Percentiles rank a stretch among this genome's conserved stretches.
phyloP scores from a whole-genome alignment of 2,329 filamentous ascomycete genomes.

The Phoma sp. region DNA sequence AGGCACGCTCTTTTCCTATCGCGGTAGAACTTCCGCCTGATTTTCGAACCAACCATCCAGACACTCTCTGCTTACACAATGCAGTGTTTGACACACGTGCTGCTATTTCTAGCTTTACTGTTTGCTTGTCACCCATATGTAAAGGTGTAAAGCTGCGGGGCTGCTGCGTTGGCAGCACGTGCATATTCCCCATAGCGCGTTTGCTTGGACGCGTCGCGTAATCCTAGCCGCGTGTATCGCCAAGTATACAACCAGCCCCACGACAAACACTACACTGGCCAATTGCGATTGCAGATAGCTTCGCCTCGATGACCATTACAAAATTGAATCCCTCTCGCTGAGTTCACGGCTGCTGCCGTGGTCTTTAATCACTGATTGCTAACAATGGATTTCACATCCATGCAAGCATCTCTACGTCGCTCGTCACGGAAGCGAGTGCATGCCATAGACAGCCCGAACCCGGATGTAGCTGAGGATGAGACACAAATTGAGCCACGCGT shows the following conservation, averaged over 20 bases:
- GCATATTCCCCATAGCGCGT: too few species aligned
- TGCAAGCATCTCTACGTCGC: neutral
- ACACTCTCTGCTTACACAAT: neutral
- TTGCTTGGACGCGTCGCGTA: constrained; percentile 5
- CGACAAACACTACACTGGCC: neutral
- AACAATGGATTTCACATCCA: neutral
- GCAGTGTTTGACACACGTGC: neutral
- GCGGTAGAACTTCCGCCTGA: neutral
- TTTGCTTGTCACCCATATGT: neutral
- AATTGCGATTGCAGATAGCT: neutral
- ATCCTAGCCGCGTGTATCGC: too few species aligned
- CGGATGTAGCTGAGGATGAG: neutral
- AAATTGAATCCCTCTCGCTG: neutral
- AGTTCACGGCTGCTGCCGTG: neutral
- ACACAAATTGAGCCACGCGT: neutral
- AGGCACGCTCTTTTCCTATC: constrained; percentile 4
- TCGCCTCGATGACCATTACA: neutral
- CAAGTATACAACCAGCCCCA: too few species aligned
- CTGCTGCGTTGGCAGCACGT: neutral
- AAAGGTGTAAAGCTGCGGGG: neutral
- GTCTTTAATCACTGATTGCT: neutral
- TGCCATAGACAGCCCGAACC: neutral
- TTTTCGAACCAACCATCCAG: neutral
- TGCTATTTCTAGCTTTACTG: neutral
- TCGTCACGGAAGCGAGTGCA: constrained; percentile 1